Conservation (phyloP, 148 eudicot genomes). For the Suaeda aralocaspica region DNA sequence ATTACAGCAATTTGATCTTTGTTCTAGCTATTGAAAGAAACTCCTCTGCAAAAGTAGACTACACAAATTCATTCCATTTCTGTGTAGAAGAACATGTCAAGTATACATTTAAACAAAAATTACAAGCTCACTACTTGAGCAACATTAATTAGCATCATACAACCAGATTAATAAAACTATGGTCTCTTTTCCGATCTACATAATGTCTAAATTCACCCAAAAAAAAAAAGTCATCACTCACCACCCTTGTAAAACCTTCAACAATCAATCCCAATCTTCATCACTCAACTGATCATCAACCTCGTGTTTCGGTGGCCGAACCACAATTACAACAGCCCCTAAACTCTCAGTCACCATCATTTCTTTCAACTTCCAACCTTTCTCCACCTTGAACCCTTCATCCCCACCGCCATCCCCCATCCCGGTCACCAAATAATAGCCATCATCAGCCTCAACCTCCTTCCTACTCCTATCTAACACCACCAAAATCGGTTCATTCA, state of each 20-base stretch:
- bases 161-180: neutral
- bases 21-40: constrained; percentile 2
- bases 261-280: constrained; percentile 72
- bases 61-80: neutral
- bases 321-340: constrained; percentile 78
- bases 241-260: neutral
- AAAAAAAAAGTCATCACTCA: neutral
- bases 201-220: constrained; percentile 6
- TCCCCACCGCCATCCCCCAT: constrained; percentile 23
- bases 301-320: constrained; percentile 84
- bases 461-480: constrained; percentile 61
- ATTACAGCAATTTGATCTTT: neutral
- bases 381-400: constrained; percentile 58
- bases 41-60: neutral
- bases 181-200: constrained; percentile 16
- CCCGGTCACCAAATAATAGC: constrained; percentile 55
- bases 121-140: constrained; percentile 8
- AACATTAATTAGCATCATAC: constrained; percentile 10
- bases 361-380: constrained; percentile 59
- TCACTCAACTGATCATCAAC: constrained; percentile 49
- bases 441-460: constrained; percentile 54
- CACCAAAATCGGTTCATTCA: constrained; percentile 65
- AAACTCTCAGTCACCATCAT: constrained; percentile 46
- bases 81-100: neutral
- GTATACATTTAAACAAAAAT: constrained; percentile 13